Percentiles rank a stretch among this genome's conserved stretches.
phyloP scores from a whole-genome alignment of 169 alveolate species.

The Eimeria falciformis region DNA sequence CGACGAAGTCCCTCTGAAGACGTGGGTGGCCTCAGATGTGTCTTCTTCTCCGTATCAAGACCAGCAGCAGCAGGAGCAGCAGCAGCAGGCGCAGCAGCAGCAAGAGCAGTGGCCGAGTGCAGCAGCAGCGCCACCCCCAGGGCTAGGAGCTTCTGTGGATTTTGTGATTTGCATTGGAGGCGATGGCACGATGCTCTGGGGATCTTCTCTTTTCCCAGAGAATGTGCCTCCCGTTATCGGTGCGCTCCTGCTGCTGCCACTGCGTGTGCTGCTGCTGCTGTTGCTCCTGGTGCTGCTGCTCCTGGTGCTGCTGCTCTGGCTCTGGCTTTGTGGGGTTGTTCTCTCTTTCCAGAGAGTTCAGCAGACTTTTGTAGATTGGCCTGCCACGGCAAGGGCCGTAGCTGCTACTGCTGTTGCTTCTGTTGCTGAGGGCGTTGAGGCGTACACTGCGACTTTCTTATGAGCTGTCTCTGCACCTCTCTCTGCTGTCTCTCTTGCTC shows the following conservation, averaged over 20 bases:
- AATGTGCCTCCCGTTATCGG: slow-evolving; percentile 89
- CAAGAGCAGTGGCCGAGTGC: neutral
- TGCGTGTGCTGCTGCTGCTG: too few species aligned
- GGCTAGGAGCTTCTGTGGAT: slow-evolving; percentile 79
- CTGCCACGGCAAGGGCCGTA: too few species aligned
- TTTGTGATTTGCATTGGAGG: slow-evolving; percentile 95
- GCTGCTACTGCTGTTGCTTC: too few species aligned
- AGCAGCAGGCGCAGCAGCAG: neutral
- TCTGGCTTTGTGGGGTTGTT: slow-evolving; percentile 83
- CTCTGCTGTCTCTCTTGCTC: neutral
- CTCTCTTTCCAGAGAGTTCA: too few species aligned
- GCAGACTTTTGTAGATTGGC: too few species aligned
- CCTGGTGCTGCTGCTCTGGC: neutral
- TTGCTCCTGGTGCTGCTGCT: too few species aligned
- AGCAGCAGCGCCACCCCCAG: neutral
- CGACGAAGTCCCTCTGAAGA: slow-evolving; percentile 12
- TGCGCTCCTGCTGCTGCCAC: slow-evolving; percentile 19
- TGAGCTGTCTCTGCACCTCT: neutral
- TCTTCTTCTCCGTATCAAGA: neutral
- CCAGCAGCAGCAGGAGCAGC: neutral
- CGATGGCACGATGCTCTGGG: slow-evolving; percentile 96
- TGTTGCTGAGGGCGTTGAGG: too few species aligned
- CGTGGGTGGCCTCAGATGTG: neutral
- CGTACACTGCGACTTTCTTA: too few species aligned
- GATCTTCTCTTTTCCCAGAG: slow-evolving; percentile 87